Evolutionary conservation across 192 early-diverging fungal genomes (phyloP).

Genomic region (Radiomyces spectabilis): DNA sequence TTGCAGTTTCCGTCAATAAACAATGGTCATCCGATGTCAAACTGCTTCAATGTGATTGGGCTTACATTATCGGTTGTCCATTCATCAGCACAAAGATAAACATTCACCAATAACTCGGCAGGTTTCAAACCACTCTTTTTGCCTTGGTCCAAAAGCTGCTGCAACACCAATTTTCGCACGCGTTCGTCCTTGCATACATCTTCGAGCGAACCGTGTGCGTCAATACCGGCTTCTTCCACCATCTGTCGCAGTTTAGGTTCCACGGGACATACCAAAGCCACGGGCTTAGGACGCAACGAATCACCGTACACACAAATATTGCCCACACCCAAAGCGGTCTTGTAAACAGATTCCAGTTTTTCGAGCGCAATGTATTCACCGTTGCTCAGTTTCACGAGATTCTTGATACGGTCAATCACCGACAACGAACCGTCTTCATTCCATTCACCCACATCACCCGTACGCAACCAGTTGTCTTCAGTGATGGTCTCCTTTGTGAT

Average conservation of each 20-base stretch:
- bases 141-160: slow-evolving; percentile 40
- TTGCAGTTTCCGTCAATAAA: neutral
- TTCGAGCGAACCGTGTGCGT: slow-evolving; percentile 36
- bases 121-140: slow-evolving; percentile 61
- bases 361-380: slow-evolving; percentile 95
- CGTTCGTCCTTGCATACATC: slow-evolving; percentile 45
- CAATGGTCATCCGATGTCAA: slow-evolving; percentile 14
- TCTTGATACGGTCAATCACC: slow-evolving; percentile 91
- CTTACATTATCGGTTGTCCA: slow-evolving; percentile 81
- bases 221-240: slow-evolving; percentile 33
- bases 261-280: slow-evolving; percentile 69
- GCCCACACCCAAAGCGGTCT: slow-evolving; percentile 57
- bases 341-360: slow-evolving; percentile 89
- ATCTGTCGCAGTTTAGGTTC: slow-evolving; percentile 46
- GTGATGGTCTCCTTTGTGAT: slow-evolving; percentile 61
- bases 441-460: slow-evolving; percentile 90
- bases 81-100: slow-evolving; percentile 65
- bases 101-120: slow-evolving; percentile 63
- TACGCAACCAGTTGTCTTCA: slow-evolving; percentile 79
- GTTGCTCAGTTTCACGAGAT: slow-evolving; percentile 85
- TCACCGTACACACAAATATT: slow-evolving; percentile 78
- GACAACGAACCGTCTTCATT: slow-evolving; percentile 64
- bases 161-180: slow-evolving; percentile 41
- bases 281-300: slow-evolving; percentile 58
- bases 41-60: too few relatives aligned